A percentile compares a stretch with the other conserved stretches of the same genome.
Conservation (phyloP, 2,329 filamentous ascomycete genomes). For the Berkeleyomyces basicola region DNA sequence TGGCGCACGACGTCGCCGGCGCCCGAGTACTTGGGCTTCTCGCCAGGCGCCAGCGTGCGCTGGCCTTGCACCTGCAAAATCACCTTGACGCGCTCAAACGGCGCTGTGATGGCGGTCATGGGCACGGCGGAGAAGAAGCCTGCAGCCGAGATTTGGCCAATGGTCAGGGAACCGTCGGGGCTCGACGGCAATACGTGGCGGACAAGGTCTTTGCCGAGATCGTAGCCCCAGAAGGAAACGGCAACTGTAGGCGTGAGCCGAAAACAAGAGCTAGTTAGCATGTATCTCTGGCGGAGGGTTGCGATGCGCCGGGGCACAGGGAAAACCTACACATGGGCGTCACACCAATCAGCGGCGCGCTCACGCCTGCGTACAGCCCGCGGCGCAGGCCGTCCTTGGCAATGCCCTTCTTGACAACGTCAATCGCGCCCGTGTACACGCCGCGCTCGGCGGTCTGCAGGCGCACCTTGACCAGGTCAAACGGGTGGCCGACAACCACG, state of each 20-base stretch:
- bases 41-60: constrained; percentile 69
- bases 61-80: constrained; percentile 96
- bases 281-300: background rate
- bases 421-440: constrained; percentile 76
- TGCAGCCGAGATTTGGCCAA: constrained; percentile 76
- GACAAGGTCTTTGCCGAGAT: constrained; percentile 83
- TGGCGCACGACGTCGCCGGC: constrained; percentile 82
- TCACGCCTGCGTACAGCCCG: constrained; percentile 93
- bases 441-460: constrained; percentile 91
- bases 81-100: constrained; percentile 97
- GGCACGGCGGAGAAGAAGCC: constrained; percentile 97
- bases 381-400: constrained; percentile 65
- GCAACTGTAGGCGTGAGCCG: constrained; percentile 32
- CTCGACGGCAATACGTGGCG: constrained; percentile 45
- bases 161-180: constrained; percentile 55
- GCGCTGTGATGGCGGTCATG: constrained; percentile 96
- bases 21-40: constrained; percentile 83
- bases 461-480: constrained; percentile 94
- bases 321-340: constrained; percentile 86
- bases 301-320: too few species aligned
- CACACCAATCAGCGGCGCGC: constrained; percentile 82
- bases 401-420: constrained; percentile 78
- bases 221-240: constrained; percentile 73
- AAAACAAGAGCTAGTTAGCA: background rate
- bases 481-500: constrained; percentile 87